Evolutionary conservation across 2,329 filamentous ascomycete genomes (phyloP).

Genomic region (Aspergillus brasiliensis): DNA sequence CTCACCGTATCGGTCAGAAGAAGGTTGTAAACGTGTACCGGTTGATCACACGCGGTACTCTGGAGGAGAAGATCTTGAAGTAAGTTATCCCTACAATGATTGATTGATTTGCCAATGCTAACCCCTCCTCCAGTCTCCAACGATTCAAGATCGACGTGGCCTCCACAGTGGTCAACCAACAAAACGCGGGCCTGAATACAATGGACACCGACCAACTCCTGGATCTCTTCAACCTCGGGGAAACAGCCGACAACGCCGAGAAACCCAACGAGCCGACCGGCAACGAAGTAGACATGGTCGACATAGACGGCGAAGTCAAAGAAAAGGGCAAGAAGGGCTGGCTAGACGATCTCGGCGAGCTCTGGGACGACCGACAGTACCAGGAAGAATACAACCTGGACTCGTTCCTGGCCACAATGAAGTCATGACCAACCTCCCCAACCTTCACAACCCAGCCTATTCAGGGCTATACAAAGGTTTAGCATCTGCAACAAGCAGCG

Average conservation of each 20-base stretch:
- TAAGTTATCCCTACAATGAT: slow-evolving; percentile 43
- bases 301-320: slow-evolving; percentile 86
- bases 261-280: slow-evolving; percentile 64
- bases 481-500: not conserved
- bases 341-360: slow-evolving; percentile 89
- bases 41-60: slow-evolving; percentile 88
- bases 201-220: slow-evolving; percentile 99
- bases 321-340: slow-evolving; percentile 97
- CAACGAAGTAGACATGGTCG: slow-evolving; percentile 74
- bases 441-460: not conserved
- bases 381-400: slow-evolving; percentile 97
- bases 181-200: slow-evolving; percentile 88
- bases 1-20: slow-evolving; percentile 97
- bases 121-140: slow-evolving; percentile 67
- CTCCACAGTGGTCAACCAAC: slow-evolving; percentile 96
- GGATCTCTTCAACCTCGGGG: slow-evolving; percentile 90
- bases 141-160: slow-evolving; percentile 99
- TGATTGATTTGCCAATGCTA: slow-evolving; percentile 15
- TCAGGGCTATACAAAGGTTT: not conserved
- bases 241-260: slow-evolving; percentile 58
- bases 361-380: slow-evolving; percentile 98
- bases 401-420: slow-evolving; percentile 94
- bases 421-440: slow-evolving; percentile 44
- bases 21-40: slow-evolving; percentile 99
- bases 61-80: slow-evolving; percentile 97